phyloP scores from a whole-genome alignment of 2,329 filamentous ascomycete genomes.

The Elsinoe ampelina region DNA sequence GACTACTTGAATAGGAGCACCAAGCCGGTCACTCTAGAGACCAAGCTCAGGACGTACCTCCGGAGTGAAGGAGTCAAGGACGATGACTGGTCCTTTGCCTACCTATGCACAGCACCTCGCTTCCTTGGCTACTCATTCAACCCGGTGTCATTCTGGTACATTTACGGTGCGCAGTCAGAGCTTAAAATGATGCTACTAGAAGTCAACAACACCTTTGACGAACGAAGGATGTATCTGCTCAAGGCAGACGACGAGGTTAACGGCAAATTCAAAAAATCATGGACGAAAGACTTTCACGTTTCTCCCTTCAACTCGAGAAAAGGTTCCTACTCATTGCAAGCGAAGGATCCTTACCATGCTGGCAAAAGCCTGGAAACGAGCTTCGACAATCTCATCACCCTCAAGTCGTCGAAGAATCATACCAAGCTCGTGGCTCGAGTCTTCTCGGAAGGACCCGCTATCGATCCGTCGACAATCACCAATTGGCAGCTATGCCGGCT shows the following conservation, averaged over 20 bases:
- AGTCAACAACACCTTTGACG: conserved; percentile 69
- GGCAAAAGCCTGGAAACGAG: conserved; percentile 19
- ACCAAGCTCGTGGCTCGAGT: conserved; percentile 54
- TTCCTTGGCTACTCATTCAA: conserved; percentile 66
- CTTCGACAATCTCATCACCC: conserved; percentile 52
- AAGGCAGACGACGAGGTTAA: conserved; percentile 28
- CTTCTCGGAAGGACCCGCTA: conserved; percentile 42
- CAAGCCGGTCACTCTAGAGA: conserved; percentile 46
- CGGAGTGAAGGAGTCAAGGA: conserved; percentile 48
- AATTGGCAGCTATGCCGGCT: conserved; percentile 22
- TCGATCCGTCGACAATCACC: conserved; percentile 43
- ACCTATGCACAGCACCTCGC: conserved; percentile 60
- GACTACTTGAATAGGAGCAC: conserved; percentile 53
- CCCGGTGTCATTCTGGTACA: conserved; percentile 70
- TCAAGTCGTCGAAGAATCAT: conserved; percentile 51
- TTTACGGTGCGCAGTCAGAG: conserved; percentile 51
- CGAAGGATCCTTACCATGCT: conserved; percentile 35
- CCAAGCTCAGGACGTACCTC: conserved; percentile 55
- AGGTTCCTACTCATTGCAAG: conserved; percentile 39
- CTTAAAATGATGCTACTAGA: conserved; percentile 60
- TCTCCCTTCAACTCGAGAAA: conserved; percentile 60
- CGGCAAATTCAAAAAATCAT: conserved; percentile 41
- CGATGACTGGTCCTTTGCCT: conserved; percentile 54
- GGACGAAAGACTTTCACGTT: conserved; percentile 66
- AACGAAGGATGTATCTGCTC: conserved; percentile 58